phyloP scores from a whole-genome alignment of 208 protist species.

The Leishmania guyanensis region DNA sequence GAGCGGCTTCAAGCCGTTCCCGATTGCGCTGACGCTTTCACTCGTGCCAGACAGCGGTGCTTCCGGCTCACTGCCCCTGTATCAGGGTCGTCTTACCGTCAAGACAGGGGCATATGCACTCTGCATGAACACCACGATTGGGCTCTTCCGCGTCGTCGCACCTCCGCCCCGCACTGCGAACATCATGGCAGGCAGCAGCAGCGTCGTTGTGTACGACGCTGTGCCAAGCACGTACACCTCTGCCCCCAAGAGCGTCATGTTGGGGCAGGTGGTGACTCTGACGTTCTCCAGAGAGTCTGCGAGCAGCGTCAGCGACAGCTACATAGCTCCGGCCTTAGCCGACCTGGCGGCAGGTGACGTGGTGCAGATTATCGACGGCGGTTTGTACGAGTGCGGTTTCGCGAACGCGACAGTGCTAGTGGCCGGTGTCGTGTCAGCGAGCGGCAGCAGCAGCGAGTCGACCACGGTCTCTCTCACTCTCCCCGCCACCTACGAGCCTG shows the following conservation, averaged over 20 bases:
- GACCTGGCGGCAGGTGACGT: constrained; percentile 40
- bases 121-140: constrained; percentile 60
- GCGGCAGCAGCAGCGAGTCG: constrained; percentile 13
- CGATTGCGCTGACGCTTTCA: constrained; percentile 24
- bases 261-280: constrained; percentile 57
- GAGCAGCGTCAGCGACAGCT: constrained; percentile 1
- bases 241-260: constrained; percentile 45
- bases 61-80: constrained; percentile 11
- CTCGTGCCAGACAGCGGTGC: constrained; percentile 13
- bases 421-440: constrained; percentile 28
- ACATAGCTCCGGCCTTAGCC: constrained; percentile 1
- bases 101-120: constrained; percentile 53
- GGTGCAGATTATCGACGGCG: constrained; percentile 75
- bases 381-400: constrained; percentile 79
- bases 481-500: constrained; percentile 12
- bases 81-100: constrained; percentile 51
- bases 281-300: constrained; percentile 38
- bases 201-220: constrained; percentile 27
- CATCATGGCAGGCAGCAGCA: not conserved
- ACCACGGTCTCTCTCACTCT: constrained; percentile 24
- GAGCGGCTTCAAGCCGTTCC: constrained; percentile 25
- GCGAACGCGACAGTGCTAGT: constrained; percentile 66
- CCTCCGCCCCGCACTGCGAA: constrained; percentile 23
- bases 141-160: constrained; percentile 62
- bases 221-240: constrained; percentile 50